Conservation (phyloP, 208 protist species). For the Acanthamoeba royreba region DNA sequence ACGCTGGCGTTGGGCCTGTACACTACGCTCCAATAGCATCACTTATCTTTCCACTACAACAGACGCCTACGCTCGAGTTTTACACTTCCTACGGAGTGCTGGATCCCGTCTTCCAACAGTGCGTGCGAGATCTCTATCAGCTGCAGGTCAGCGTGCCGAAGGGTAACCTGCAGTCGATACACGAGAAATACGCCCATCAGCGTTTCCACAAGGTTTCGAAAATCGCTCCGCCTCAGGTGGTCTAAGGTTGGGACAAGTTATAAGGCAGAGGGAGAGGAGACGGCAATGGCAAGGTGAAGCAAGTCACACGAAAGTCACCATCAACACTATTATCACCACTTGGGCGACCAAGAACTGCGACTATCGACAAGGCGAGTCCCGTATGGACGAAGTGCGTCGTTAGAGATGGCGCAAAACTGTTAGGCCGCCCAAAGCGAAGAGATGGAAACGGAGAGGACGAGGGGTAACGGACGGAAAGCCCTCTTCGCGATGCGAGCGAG, state of each 20-base stretch:
- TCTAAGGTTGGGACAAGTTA: too few relatives aligned
- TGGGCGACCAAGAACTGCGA: too few relatives aligned
- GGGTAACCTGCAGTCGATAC: background rate
- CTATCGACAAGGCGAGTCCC: too few relatives aligned
- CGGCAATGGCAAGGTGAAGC: background rate
- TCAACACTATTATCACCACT: too few relatives aligned
- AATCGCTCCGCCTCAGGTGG: background rate
- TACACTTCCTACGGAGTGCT: background rate
- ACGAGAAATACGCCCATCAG: conserved; percentile 38
- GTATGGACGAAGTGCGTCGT: too few relatives aligned
- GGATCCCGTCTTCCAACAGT: conserved; percentile 12
- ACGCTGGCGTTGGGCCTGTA: background rate
- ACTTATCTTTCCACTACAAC: background rate
- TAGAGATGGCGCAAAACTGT: background rate
- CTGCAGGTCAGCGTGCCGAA: background rate
- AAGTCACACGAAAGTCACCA: background rate
- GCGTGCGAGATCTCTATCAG: conserved; percentile 13
- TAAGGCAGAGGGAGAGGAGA: background rate
- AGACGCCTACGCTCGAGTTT: conserved; percentile 29
- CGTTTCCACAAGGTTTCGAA: conserved; percentile 12
- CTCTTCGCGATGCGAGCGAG: background rate
- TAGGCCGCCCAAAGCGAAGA: background rate
- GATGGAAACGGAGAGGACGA: background rate
- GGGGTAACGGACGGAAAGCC: background rate
- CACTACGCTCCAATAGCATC: background rate